Percentiles rank a stretch among this genome's conserved stretches.
phyloP scores from a whole-genome alignment of 768 basidiomycete species.

The Psilocybe sp. region DNA sequence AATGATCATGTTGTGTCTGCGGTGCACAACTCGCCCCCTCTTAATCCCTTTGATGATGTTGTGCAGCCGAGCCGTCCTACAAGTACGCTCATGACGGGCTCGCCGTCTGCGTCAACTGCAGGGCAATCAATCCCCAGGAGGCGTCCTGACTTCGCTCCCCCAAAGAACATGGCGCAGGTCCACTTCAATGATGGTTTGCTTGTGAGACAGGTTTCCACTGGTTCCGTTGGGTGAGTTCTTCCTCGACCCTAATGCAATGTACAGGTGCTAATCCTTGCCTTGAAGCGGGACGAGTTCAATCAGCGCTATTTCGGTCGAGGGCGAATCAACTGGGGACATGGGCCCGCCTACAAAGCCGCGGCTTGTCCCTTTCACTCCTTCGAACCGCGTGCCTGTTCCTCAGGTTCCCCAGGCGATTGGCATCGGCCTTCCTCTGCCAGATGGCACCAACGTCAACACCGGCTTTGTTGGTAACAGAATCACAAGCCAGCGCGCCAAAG shows the following conservation, averaged over 20 bases:
- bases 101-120: constrained; percentile 65
- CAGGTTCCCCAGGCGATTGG: constrained; percentile 44
- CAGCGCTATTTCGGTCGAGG: constrained; percentile 39
- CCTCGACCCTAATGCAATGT: neutral
- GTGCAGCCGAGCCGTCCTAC: constrained; percentile 35
- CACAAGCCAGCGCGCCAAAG: constrained; percentile 64
- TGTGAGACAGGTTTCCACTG: constrained; percentile 33
- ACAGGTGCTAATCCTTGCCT: neutral
- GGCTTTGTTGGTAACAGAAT: constrained; percentile 41
- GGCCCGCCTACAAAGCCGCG: constrained; percentile 46
- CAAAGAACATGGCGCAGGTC: constrained; percentile 43
- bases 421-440: constrained; percentile 20
- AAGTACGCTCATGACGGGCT: constrained; percentile 50
- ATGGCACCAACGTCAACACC: constrained; percentile 9
- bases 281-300: constrained; percentile 53
- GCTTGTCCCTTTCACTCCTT: constrained; percentile 69
- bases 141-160: constrained; percentile 68
- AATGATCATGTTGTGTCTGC: constrained; percentile 9
- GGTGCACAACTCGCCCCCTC: constrained; percentile 30
- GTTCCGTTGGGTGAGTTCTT: constrained; percentile 25
- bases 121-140: constrained; percentile 64
- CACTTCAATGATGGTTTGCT: constrained; percentile 35
- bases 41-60: constrained; percentile 37
- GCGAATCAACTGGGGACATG: constrained; percentile 30
- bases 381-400: constrained; percentile 63